Evolutionary conservation across 257 asterid genomes (phyloP).

Genomic region (Orobanche coerulescens): DNA sequence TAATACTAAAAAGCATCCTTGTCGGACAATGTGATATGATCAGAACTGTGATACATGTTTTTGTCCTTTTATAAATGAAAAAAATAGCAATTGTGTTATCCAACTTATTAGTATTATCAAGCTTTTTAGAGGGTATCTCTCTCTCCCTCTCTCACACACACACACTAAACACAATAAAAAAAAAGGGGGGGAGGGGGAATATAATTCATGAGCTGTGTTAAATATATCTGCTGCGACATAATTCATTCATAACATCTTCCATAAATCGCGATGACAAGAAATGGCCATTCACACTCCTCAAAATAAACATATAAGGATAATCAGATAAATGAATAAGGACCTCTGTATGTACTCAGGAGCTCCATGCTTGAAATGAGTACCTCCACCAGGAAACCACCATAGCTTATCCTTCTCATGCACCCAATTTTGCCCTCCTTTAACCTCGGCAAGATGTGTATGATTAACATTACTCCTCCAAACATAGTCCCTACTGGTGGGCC

Average conservation of each 20-base stretch:
- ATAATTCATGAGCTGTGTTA: not conserved
- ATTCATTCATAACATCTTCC: not conserved
- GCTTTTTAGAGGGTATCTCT: not conserved
- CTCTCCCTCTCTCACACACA: no score
- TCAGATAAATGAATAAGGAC: no score
- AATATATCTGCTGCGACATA: not conserved
- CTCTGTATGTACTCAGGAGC: slow-evolving; percentile 87
- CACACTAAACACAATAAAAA: no score
- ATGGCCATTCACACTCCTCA: no score
- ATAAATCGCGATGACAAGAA: no score
- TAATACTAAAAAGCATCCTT: no score
- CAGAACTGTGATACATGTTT: no score
- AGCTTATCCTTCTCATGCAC: slow-evolving; percentile 64
- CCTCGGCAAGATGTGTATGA: slow-evolving; percentile 82
- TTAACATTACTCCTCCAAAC: slow-evolving; percentile 93
- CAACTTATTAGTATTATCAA: not conserved
- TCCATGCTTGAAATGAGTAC: slow-evolving; percentile 96
- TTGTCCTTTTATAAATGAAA: no score
- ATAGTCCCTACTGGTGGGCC: slow-evolving; percentile 88
- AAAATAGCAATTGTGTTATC: not conserved
- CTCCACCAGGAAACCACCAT: slow-evolving; percentile 99
- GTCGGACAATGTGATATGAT: no score
- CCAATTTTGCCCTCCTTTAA: slow-evolving; percentile 96
- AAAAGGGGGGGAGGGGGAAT: no score
- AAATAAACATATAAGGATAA: no score